Evolutionary conservation across 140 eudicot genomes (phyloP).

Genomic region (Stevia rebaudiana): DNA sequence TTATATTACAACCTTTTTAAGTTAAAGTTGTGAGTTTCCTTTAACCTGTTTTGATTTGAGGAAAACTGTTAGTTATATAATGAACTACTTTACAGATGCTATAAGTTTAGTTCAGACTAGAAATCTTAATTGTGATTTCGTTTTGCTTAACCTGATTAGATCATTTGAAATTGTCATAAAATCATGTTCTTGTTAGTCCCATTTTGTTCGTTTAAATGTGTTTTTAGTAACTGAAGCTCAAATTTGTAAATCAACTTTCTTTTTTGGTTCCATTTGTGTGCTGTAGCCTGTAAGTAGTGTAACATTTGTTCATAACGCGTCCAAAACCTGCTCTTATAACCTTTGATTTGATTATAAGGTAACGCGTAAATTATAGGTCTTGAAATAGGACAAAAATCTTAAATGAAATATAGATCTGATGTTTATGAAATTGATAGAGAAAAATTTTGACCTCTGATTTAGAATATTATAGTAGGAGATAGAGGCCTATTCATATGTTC

Average conservation of each 20-base stretch:
- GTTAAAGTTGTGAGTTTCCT: background rate
- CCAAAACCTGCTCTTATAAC: background rate
- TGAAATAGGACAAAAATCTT: background rate
- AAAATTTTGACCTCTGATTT: background rate
- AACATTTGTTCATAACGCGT: background rate
- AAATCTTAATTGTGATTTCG: background rate
- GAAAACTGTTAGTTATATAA: background rate
- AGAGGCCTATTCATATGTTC: background rate
- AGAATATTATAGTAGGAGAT: slow-evolving; percentile 13
- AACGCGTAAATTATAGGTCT: slow-evolving; percentile 1
- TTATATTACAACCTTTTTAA: background rate
- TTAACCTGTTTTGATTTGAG: background rate
- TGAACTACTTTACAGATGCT: background rate
- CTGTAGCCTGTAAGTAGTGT: background rate
- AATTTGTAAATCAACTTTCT: no score
- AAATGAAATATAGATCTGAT: slow-evolving; percentile 5
- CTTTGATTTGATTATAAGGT: background rate
- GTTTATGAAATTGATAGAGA: background rate
- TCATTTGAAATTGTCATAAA: background rate
- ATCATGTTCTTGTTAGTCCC: background rate
- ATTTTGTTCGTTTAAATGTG: background rate
- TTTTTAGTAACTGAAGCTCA: no score
- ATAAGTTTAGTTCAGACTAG: background rate
- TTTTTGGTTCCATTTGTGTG: background rate
- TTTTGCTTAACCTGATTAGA: background rate